phyloP scores from a whole-genome alignment of 1,284 basidiomycete species.

The Cutaneotrichosporon cavernicola region DNA sequence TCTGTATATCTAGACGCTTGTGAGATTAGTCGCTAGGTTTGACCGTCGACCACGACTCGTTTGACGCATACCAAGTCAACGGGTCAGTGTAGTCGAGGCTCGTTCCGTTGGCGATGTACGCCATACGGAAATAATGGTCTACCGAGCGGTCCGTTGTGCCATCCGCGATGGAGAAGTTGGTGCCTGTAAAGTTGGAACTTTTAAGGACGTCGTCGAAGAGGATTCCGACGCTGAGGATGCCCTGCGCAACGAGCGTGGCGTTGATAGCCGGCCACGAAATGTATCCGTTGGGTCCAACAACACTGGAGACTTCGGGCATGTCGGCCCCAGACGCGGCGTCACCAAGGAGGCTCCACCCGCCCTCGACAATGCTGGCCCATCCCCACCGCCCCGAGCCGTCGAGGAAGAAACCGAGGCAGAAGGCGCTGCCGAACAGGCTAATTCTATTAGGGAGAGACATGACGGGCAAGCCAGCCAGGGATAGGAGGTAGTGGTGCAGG shows the following conservation, averaged over 20 bases:
- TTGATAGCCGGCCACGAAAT: slow-evolving; percentile 27
- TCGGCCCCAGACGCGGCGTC: slow-evolving; percentile 29
- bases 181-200: slow-evolving; percentile 20
- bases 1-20: background rate
- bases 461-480: slow-evolving; percentile 40
- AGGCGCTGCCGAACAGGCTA: slow-evolving; percentile 39
- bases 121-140: slow-evolving; percentile 40
- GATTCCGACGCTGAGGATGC: slow-evolving; percentile 30
- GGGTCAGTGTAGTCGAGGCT: slow-evolving; percentile 39
- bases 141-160: slow-evolving; percentile 17
- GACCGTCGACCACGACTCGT: slow-evolving; percentile 16
- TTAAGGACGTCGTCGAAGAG: slow-evolving; percentile 38
- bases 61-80: slow-evolving; percentile 15
- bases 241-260: slow-evolving; percentile 17
- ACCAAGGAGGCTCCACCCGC: slow-evolving; percentile 24
- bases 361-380: slow-evolving; percentile 45
- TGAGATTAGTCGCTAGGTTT: background rate
- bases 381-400: slow-evolving; percentile 50
- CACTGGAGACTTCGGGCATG: slow-evolving; percentile 20
- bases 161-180: slow-evolving; percentile 21
- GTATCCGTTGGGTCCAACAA: background rate
- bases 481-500: slow-evolving; percentile 46
- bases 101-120: slow-evolving; percentile 34
- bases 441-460: slow-evolving; percentile 44
- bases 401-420: slow-evolving; percentile 45